phyloP scores from a whole-genome alignment of 805 yeast species.

The Priceomyces medius region DNA sequence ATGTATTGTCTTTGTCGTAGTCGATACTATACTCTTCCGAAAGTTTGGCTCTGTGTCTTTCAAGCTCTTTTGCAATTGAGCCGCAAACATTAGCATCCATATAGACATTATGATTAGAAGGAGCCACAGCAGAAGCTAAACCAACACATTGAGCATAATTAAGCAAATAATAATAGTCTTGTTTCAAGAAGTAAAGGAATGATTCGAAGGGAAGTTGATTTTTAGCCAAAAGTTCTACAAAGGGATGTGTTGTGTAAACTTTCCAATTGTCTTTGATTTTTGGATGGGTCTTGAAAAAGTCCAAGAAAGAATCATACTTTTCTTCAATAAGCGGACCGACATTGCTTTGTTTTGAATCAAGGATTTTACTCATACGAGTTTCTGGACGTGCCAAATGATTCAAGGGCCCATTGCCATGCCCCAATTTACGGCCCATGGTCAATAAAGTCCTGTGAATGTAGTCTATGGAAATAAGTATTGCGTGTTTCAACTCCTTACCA shows the following conservation, averaged over 20 bases:
- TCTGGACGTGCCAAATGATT: constrained; percentile 56
- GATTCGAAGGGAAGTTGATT: constrained; percentile 48
- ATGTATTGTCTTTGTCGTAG: constrained; percentile 30
- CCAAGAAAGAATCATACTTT: constrained; percentile 27
- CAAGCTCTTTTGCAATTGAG: constrained; percentile 55
- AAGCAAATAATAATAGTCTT: constrained; percentile 70
- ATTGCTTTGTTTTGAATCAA: constrained; percentile 5
- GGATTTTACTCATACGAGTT: constrained; percentile 6
- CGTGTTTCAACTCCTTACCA: constrained; percentile 42
- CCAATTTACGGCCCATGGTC: constrained; percentile 43
- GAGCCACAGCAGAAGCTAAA: constrained; percentile 62
- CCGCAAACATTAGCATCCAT: constrained; percentile 51
- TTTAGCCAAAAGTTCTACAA: constrained; percentile 53
- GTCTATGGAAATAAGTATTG: constrained; percentile 58
- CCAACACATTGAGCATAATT: constrained; percentile 68
- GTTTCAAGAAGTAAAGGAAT: constrained; percentile 55
- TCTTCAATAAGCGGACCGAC: constrained; percentile 3
- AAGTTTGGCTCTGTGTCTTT: constrained; percentile 54
- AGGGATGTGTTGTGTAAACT: constrained; percentile 58
- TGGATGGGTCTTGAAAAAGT: constrained; percentile 57
- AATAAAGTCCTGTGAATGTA: constrained; percentile 66
- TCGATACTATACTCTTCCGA: constrained; percentile 37
- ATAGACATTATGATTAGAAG: constrained; percentile 49
- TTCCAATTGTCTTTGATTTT: constrained; percentile 56
- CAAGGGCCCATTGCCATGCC: constrained; percentile 69